Base-by-base conservation (phyloP, 2,329 filamentous ascomycete species). In the Cadophora sp. region DNA sequence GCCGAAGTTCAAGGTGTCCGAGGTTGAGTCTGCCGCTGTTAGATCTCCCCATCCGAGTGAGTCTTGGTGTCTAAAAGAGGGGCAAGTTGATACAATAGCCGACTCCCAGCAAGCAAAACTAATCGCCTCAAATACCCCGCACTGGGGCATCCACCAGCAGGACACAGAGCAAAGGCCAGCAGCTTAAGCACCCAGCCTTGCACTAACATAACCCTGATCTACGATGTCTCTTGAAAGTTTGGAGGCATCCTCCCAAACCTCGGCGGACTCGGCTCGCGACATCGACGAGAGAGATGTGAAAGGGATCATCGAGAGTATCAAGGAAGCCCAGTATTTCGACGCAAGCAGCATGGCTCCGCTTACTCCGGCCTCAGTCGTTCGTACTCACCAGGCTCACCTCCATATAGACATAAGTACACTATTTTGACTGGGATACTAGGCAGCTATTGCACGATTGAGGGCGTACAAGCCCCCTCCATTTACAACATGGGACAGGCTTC, bases 391-490 rank as follows among this genome's bases (percentile, higher is more conserved):
- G 11, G 18, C 9, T 51, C 59, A 27, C 24, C n/a, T 22, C 55
- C 48, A 14, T 41, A 18, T 22, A 8, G 18, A 14, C 16, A 20
- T 7, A 22, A 20, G 14, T 62, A 16, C 30, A 9, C 47, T 36
- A 11, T 59, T 55, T 66, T 71, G 64, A 71, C 45, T 24, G 30
- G 20, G 51, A 33, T 33, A 18, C 43, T 68, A 77, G 76, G 75
- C 73, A 55, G 78, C 78, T 41, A 73, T 91, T 70, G 83, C 85
- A 64, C 84, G 88, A 67, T 81, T 91, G 65, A 83, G 87, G 62
- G 82, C 87, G 63, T 90, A 87, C 76, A 83, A 81, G 66, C 83
- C 88, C 20, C 88, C 88, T 1, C 79, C 85, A 2, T 89, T 89
- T 72, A 81, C 87, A 13, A 76, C 85, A 66, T 91, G 89, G 88